phyloP scores from a whole-genome alignment of 1,284 basidiomycete species.

The Peniophora sp. region DNA sequence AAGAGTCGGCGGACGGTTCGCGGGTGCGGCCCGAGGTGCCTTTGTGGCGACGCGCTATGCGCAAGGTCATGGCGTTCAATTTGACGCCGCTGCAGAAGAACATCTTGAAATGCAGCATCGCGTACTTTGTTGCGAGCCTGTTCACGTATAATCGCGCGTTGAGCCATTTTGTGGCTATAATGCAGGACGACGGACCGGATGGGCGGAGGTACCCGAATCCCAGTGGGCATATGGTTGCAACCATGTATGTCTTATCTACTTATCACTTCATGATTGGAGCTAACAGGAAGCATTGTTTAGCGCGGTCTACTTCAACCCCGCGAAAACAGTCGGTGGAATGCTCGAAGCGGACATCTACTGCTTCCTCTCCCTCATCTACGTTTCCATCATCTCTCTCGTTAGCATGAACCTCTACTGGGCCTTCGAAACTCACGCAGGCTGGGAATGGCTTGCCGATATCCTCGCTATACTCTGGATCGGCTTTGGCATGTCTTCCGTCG shows the following conservation, averaged over 20 bases:
- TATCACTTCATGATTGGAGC: not conserved
- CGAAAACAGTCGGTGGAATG: conserved; percentile 88
- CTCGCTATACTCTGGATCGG: conserved; percentile 79
- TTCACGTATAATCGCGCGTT: conserved; percentile 85
- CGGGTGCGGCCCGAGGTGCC: not conserved
- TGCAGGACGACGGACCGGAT: conserved; percentile 56
- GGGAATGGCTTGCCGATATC: conserved; percentile 61
- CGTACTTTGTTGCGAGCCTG: conserved; percentile 85
- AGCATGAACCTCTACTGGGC: conserved; percentile 76
- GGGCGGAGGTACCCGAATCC: conserved; percentile 52
- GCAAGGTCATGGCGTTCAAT: conserved; percentile 7
- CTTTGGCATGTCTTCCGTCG: conserved; percentile 71
- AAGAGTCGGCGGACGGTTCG: conserved; percentile 3
- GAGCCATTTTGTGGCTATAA: conserved; percentile 54
- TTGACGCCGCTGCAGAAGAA: conserved; percentile 55
- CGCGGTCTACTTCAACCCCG: conserved; percentile 76
- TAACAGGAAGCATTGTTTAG: too few species aligned
- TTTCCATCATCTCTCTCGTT: conserved; percentile 66
- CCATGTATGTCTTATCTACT: conserved; percentile 31
- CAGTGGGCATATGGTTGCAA: conserved; percentile 86
- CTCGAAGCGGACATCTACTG: conserved; percentile 81
- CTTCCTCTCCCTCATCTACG: conserved; percentile 63
- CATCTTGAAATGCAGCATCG: conserved; percentile 86
- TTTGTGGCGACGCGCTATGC: conserved; percentile 16
- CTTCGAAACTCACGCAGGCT: conserved; percentile 60